phyloP scores from a whole-genome alignment of 148 eudicot species.

The Euryodendron excelsum region DNA sequence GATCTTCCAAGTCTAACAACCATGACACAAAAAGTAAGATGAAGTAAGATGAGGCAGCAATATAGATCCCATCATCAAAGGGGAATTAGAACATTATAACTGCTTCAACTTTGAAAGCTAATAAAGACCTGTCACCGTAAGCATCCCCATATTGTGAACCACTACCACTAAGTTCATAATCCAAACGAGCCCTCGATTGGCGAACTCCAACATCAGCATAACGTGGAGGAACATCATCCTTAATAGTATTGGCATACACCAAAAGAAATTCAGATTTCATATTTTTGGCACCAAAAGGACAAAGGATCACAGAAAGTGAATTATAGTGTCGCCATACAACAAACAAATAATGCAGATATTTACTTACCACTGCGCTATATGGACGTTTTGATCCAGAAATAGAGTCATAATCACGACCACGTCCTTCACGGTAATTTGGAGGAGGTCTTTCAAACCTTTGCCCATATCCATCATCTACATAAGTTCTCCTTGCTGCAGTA shows the following conservation, averaged over 20 bases:
- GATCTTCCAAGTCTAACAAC: constrained; percentile 73
- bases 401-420: constrained; percentile 76
- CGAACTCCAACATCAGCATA: constrained; percentile 70
- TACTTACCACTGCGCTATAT: constrained; percentile 68
- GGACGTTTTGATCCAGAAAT: constrained; percentile 86
- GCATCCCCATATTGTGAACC: constrained; percentile 73
- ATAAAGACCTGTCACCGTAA: constrained; percentile 71
- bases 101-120: neutral
- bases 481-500: constrained; percentile 64
- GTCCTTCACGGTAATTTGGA: constrained; percentile 77
- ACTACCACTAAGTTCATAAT: constrained; percentile 70
- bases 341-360: neutral
- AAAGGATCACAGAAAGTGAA: neutral
- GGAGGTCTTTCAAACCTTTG: constrained; percentile 87
- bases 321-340: neutral
- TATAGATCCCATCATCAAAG: neutral
- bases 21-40: neutral
- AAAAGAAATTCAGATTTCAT: neutral
- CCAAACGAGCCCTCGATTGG: constrained; percentile 88
- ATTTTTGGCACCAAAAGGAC: neutral
- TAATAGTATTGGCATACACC: constrained; percentile 15
- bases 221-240: constrained; percentile 87
- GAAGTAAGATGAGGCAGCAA: neutral
- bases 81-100: neutral
- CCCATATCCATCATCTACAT: constrained; percentile 71